These are phyloP conservation scores for Mycoemilia scoparia DNA, from an alignment of 192 early-diverging fungal species.

Conservation along the genomic window DNA sequence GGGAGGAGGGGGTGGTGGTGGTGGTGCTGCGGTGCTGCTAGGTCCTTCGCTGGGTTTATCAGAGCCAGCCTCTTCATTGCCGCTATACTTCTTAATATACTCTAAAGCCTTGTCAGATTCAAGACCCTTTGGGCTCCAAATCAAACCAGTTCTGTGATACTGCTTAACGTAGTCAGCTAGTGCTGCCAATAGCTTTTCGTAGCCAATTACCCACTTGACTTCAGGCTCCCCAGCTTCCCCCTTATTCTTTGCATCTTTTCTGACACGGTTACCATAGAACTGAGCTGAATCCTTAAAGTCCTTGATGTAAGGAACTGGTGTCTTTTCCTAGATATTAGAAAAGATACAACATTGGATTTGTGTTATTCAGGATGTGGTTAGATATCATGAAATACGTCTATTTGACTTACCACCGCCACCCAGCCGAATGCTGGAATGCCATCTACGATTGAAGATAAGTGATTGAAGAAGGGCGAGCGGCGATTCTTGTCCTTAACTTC, in stretches of 20 bases:
- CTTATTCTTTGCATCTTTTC: slow-evolving; percentile 80
- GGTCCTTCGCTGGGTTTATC: slow-evolving; percentile 22
- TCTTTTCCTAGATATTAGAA: no score
- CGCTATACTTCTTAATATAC: slow-evolving; percentile 21
- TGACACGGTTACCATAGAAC: slow-evolving; percentile 81
- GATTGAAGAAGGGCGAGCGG: slow-evolving; percentile 49
- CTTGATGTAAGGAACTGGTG: slow-evolving; percentile 68
- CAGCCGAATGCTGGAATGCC: slow-evolving; percentile 82
- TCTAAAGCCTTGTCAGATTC: slow-evolving; percentile 10
- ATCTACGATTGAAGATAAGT: slow-evolving; percentile 72
- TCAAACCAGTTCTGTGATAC: slow-evolving; percentile 69
- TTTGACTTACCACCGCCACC: slow-evolving; percentile 73
- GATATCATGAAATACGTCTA: slow-evolving; percentile 15
- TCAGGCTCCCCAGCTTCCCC: slow-evolving; percentile 57
- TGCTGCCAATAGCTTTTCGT: slow-evolving; percentile 45
- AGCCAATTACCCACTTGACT: slow-evolving; percentile 71
- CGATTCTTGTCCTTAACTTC: slow-evolving; percentile 66
- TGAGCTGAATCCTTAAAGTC: slow-evolving; percentile 84
- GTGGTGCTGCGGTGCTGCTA: slow-evolving; percentile 20
- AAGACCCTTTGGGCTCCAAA: slow-evolving; percentile 78
- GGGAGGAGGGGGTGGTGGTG: slow-evolving; percentile 42
- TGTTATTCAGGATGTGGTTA: slow-evolving; percentile 1
- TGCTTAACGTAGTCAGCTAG: slow-evolving; percentile 77
- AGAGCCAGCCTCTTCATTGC: slow-evolving; percentile 15
- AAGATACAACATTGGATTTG: no score